Evolutionary conservation across 2,329 filamentous ascomycete genomes (phyloP).

Genomic region (Neonectria faginata): DNA sequence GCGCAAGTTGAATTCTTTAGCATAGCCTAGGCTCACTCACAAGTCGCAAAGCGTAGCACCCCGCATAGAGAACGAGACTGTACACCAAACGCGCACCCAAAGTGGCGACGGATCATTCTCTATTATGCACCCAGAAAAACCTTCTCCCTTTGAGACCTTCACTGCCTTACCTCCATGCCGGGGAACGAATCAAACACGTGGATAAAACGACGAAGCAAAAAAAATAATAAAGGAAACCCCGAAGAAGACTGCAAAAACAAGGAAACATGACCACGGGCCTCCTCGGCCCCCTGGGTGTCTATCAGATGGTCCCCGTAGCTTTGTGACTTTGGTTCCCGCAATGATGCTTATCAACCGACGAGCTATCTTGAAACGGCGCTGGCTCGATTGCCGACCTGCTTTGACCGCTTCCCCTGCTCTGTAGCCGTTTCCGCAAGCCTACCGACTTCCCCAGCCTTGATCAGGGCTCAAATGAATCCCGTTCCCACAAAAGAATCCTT

Average conservation of each 20-base stretch:
- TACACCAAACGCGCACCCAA: constrained; percentile 34
- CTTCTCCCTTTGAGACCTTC: constrained; percentile 42
- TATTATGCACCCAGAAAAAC: constrained; percentile 47
- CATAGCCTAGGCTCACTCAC: constrained; percentile 5
- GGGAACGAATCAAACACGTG: constrained; percentile 27
- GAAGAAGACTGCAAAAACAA: constrained; percentile 38
- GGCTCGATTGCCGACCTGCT: constrained; percentile 42
- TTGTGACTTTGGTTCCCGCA: constrained; percentile 42
- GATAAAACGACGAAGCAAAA: constrained; percentile 30
- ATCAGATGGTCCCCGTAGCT: constrained; percentile 44
- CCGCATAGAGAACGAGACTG: not conserved
- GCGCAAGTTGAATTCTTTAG: not conserved
- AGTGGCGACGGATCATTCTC: constrained; percentile 44
- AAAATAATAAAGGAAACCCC: constrained; percentile 32
- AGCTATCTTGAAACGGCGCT: constrained; percentile 46
- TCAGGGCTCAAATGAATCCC: constrained; percentile 40
- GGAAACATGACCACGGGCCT: constrained; percentile 42
- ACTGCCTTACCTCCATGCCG: constrained; percentile 45
- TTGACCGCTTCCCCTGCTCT: constrained; percentile 43
- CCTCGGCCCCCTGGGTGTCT: constrained; percentile 45
- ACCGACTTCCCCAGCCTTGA: constrained; percentile 27
- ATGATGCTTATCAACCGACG: constrained; percentile 45
- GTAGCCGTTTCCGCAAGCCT: constrained; percentile 41
- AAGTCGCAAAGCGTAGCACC: not conserved
- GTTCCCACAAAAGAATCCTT: constrained; percentile 39